Percentiles rank a stretch among this genome's conserved stretches.
These are phyloP conservation scores for Colletotrichum kahawae DNA, from an alignment of 2,329 filamentous ascomycete species.

Conservation along the genomic window DNA sequence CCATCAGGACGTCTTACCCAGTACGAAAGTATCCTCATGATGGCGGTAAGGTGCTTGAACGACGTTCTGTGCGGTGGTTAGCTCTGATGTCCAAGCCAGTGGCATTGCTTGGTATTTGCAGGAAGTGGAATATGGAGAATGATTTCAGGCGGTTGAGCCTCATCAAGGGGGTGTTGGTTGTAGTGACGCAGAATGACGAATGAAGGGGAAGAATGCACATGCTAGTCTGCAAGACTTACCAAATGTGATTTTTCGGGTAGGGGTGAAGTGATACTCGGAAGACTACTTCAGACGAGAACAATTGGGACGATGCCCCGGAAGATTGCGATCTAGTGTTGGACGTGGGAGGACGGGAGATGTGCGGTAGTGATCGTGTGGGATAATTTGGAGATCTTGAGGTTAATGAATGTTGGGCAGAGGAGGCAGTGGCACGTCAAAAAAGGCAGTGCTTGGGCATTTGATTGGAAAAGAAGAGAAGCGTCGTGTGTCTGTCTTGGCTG, in stretches of 20 bases:
- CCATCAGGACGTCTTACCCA: conserved; percentile 36
- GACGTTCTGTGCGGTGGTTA: not conserved
- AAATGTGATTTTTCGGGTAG: not conserved
- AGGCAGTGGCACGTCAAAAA: conserved; percentile 1
- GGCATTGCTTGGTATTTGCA: not conserved
- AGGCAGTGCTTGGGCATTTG: conserved; percentile 11
- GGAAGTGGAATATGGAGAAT: not conserved
- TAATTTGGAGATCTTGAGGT: not conserved
- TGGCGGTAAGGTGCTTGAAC: not conserved
- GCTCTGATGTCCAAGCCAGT: not conserved
- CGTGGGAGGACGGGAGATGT: not conserved
- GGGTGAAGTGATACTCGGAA: not conserved
- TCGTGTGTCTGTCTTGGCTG: not conserved
- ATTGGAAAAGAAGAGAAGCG: not conserved
- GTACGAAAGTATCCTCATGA: conserved; percentile 29
- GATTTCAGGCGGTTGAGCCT: not conserved
- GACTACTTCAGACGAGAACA: not conserved
- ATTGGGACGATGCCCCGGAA: not conserved
- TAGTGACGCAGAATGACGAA: conserved; percentile 9
- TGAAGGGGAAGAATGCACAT: not conserved
- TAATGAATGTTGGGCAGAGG: not conserved
- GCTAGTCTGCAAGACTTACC: conserved; percentile 3
- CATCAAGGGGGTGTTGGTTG: not conserved
- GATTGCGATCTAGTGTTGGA: not conserved
- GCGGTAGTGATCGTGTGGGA: not conserved